Evolutionary conservation across 257 asterid species (phyloP).

Genomic region (Datura wrightii): DNA sequence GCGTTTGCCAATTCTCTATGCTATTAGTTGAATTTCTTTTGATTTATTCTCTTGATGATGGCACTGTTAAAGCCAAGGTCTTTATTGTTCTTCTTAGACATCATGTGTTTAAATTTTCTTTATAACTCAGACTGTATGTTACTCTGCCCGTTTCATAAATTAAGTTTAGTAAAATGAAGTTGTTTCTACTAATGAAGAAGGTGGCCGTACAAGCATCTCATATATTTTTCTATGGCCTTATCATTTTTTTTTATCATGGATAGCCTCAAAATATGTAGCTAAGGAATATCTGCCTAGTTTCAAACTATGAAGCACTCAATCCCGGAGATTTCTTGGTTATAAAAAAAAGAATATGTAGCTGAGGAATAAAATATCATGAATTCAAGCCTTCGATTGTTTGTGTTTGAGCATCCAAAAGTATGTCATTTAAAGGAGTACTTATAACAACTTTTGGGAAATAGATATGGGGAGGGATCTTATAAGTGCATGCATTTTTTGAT

Average conservation of each 20-base stretch:
- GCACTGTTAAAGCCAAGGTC: not conserved
- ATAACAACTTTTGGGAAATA: not conserved
- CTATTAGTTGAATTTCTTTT: slow-evolving; percentile 17
- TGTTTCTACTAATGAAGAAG: not conserved
- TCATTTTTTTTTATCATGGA: not conserved
- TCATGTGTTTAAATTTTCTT: not conserved
- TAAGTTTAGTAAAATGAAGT: slow-evolving; percentile 7
- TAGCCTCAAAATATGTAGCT: not conserved
- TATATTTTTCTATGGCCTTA: not conserved
- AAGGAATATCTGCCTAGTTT: not conserved
- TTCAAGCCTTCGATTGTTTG: not conserved
- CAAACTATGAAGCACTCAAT: too few species aligned
- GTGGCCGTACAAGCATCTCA: not conserved
- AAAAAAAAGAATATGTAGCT: not conserved
- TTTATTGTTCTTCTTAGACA: slow-evolving; percentile 6
- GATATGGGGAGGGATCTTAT: not conserved
- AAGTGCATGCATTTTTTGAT: not conserved
- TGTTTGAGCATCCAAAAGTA: not conserved
- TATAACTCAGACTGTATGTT: not conserved
- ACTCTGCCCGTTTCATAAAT: not conserved
- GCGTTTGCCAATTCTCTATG: not conserved
- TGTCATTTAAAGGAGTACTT: not conserved
- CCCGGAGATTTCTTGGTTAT: not conserved
- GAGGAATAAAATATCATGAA: not conserved
- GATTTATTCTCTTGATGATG: slow-evolving; percentile 22